Evolutionary conservation across 768 basidiomycete genomes (phyloP).

Genomic region (Pleurotus tuoliensis): DNA sequence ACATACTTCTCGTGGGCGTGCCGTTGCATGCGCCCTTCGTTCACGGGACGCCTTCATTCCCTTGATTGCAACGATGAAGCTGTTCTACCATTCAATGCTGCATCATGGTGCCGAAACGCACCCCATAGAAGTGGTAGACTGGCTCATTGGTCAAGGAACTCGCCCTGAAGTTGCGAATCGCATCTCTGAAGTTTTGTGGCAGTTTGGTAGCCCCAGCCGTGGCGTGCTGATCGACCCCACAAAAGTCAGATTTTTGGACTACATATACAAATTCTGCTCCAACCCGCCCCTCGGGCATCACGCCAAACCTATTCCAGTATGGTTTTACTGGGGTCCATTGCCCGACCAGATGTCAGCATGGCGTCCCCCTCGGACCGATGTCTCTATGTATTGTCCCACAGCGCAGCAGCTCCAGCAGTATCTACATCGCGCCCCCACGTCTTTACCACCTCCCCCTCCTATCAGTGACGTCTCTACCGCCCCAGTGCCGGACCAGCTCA

Average conservation of each 20-base stretch:
- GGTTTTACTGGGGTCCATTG: conserved; percentile 2
- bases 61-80: conserved; percentile 7
- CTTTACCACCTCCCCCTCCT: neutral
- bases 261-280: neutral
- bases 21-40: neutral
- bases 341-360: neutral
- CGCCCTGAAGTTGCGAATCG: neutral
- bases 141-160: neutral
- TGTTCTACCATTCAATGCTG: neutral
- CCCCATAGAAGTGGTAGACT: neutral
- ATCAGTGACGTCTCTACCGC: neutral
- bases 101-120: neutral
- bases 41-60: conserved; percentile 11
- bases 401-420: neutral
- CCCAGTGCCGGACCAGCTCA: neutral
- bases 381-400: neutral
- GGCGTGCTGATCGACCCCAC: conserved; percentile 1
- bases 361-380: neutral
- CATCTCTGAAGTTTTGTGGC: neutral
- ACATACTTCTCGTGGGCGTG: neutral
- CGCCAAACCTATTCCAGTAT: neutral
- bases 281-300: neutral
- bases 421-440: neutral
- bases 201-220: neutral
- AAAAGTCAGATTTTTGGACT: conserved; percentile 2